Base-by-base conservation (phyloP, 768 basidiomycete species). In the Podaxis sp. region DNA sequence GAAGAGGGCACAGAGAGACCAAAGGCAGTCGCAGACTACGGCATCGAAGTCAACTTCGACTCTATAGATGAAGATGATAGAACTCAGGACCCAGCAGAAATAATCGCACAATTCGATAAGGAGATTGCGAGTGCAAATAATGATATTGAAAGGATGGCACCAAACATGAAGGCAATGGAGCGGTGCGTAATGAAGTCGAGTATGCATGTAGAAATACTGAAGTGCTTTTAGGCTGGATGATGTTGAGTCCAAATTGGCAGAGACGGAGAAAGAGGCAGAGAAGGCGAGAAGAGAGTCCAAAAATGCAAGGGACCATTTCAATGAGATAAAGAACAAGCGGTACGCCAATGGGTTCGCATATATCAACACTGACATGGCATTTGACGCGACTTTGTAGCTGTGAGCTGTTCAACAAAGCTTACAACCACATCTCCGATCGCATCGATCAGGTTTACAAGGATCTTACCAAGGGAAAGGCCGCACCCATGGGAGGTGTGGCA, bases 371-470 rank as follows among this genome's bases (percentile, higher is more conserved):
- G 17, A 3, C 12, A 8, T 46, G 2, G 17, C 1, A 7, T 8
- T 22, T 46, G 43, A 46, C n/a, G 9, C 33, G 40, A 33, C 17
- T 9, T 58, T 25, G 4, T 64, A 83, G 82, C 74, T 82, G 82
- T 62, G 93, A 98, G 63, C 73, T 96, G 24, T 98, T 98, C 81
- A 95, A 96, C 75, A 93, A 90, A 67, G 97, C 97, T 0, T 99
- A 94, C 78, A 90, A 88, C 64, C 96, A 99, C 69, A 98, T 99
- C 60, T 92, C 96, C 11, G 94, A 96, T 63, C 82, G 86, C 43
- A 99, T 99, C 66, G 96, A 98, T 70, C 83, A 89, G 65, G 96
- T 98, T 0, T 99, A 99, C 78, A 98, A 98, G 75, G 95, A 98
- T 66, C 83, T 98, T 15, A 98, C 97, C 0, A 98, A 96, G 75